Evolutionary conservation across 2,329 filamentous ascomycete species (phyloP), one percentile per base, ranked within the genome.

Genomic region (Blastomyces silverae): DNA sequence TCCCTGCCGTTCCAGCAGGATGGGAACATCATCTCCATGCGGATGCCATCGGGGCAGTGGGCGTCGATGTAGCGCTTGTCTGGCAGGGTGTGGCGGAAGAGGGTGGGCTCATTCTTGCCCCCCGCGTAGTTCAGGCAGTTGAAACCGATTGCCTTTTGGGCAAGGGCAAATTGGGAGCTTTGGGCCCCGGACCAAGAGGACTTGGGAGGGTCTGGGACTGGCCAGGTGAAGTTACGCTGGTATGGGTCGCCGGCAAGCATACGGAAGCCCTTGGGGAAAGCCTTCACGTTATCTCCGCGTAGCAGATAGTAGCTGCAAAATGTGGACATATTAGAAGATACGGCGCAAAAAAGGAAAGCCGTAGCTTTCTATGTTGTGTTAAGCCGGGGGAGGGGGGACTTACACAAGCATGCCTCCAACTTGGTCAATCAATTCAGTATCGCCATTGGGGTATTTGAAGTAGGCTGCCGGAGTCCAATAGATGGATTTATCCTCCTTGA

Each of bases 81-180:
- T 0, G 93, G 92, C 70, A 97, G 72, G 74, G 85, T 87, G 76
- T 96, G 92, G 69, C 92, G 91, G 76, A 86, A 89, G 46, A 96
- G 83, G 17, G 92, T 89, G 1, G 84, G 83, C 76, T 96, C 92
- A 1, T 37, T 37, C 42, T 44, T 15, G 89, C 80, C 22, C 31
- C 77, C 80, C 42, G 71, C 72, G 74, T 97, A 97, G 84, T 97
- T 88, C 66, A 99, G 79, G 78, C 94, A 97, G 82, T 97, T 97
- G 84, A 96, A 96, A 3, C 94, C 93, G 37, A 97, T 71, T 11
- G 92, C 91, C 67, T 92, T 91, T 80, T 96, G 89, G 61, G 79
- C 80, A 48, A 97, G 84, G 62, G 87, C 84, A 20, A 78, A 76
- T 79, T 96, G 92, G 13, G 87, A 89, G 71, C 85, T 75, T 78